Percentiles rank a stretch among this genome's conserved stretches.
phyloP scores from a whole-genome alignment of 805 yeast species.

The Saccharomycopsis vini region DNA sequence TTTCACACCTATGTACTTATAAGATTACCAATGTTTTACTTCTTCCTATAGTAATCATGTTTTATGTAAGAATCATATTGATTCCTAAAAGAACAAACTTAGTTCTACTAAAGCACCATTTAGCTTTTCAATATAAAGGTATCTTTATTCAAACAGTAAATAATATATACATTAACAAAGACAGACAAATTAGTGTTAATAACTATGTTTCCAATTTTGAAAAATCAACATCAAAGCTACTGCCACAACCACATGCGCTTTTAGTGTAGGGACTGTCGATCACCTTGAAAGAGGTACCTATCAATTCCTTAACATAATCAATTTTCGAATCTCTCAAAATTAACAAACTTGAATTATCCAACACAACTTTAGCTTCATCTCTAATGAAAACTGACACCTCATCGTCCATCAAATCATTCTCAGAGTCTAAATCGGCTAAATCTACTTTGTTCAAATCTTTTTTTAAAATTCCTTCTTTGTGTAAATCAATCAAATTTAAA shows the following conservation, averaged over 20 bases:
- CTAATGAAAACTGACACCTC: conserved; percentile 49
- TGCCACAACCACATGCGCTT: conserved; percentile 76
- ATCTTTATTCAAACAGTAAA: no score
- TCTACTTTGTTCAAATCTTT: conserved; percentile 21
- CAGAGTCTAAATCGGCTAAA: neutral
- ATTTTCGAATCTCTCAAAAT: conserved; percentile 78
- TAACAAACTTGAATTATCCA: conserved; percentile 73
- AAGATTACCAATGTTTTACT: no score
- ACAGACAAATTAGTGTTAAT: no score
- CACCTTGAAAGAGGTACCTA: conserved; percentile 88
- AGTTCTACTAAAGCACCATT: no score
- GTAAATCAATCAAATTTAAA: conserved; percentile 46
- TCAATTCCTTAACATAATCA: conserved; percentile 85
- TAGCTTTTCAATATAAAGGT: no score
- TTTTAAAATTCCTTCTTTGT: conserved; percentile 25
- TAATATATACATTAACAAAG: no score
- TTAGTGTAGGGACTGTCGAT: conserved; percentile 86
- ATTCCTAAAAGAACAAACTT: no score
- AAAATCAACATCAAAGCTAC: conserved; percentile 68
- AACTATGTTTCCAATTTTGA: conserved; percentile 11
- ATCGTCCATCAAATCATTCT: conserved; percentile 25
- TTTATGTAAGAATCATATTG: no score
- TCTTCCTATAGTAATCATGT: no score
- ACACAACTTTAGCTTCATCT: conserved; percentile 59
- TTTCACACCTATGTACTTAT: no score